A percentile compares a stretch with the other conserved stretches of the same genome.
phyloP scores from a whole-genome alignment of 768 basidiomycete species.

The Lentinula edodes region DNA sequence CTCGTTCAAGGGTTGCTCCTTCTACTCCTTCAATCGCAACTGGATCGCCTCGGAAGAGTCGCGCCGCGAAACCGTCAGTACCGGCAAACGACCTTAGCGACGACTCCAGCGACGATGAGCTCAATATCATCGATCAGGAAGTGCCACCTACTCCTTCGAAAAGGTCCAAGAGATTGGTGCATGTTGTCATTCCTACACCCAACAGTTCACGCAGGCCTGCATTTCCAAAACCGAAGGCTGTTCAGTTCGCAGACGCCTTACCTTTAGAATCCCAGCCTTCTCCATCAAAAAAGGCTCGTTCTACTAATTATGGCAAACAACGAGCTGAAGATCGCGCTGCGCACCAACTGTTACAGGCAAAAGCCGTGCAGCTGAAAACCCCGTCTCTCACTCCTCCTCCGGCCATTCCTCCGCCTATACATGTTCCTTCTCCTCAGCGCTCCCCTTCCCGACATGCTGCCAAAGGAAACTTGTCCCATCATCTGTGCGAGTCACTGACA shows the following conservation, averaged over 20 bases:
- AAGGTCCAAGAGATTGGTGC: not conserved
- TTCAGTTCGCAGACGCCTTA: not conserved
- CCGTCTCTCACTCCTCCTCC: conserved; percentile 4
- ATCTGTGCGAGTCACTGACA: conserved; percentile 40
- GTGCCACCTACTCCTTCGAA: not conserved
- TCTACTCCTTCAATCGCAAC: not conserved
- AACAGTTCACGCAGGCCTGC: not conserved
- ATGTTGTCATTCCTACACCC: not conserved
- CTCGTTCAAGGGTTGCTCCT: conserved; percentile 14
- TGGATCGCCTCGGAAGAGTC: not conserved
- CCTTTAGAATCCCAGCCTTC: not conserved
- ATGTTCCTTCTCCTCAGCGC: not conserved
- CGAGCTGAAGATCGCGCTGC: not conserved
- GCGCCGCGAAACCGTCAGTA: not conserved
- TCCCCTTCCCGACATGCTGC: not conserved
- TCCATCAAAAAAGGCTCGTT: not conserved
- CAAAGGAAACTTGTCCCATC: conserved; percentile 25
- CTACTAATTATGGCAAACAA: not conserved
- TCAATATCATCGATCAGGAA: not conserved
- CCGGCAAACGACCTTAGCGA: not conserved
- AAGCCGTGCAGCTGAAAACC: not conserved
- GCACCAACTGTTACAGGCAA: not conserved
- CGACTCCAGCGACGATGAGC: conserved; percentile 3
- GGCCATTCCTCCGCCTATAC: not conserved
- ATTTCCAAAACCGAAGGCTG: not conserved